These are phyloP conservation scores for Rubia tinctorum DNA, from an alignment of 305 asterid species.

Conservation along the genomic window DNA sequence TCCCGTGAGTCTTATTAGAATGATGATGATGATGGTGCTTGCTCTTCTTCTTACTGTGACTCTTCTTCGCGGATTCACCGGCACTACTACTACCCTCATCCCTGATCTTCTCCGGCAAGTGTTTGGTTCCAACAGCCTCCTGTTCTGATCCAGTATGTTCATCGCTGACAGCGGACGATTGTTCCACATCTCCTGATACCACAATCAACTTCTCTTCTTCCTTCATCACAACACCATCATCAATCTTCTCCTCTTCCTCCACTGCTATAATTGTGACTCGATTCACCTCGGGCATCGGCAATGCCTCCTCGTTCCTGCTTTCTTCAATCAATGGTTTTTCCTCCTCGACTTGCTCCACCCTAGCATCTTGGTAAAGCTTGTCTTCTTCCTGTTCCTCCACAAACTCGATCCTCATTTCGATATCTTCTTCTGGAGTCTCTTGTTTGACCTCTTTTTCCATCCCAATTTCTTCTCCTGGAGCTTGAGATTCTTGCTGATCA, in stretches of 20 bases:
- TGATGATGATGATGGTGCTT: slow-evolving; percentile 3
- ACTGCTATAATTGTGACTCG: not conserved
- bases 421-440: slow-evolving; percentile 16
- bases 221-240: not conserved
- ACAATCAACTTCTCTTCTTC: not conserved
- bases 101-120: slow-evolving; percentile 9
- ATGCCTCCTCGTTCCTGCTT: not conserved
- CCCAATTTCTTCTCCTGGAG: slow-evolving; percentile 6
- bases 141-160: slow-evolving; percentile 4
- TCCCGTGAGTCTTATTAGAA: slow-evolving; percentile 8
- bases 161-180: slow-evolving; percentile 10
- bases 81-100: slow-evolving; percentile 13
- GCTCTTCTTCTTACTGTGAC: slow-evolving; percentile 22
- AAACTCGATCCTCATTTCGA: slow-evolving; percentile 29
- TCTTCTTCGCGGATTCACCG: slow-evolving; percentile 18
- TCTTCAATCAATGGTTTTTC: slow-evolving; percentile 12
- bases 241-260: not conserved
- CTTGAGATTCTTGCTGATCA: slow-evolving; percentile 9
- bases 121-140: slow-evolving; percentile 8
- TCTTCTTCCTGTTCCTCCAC: slow-evolving; percentile 12
- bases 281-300: slow-evolving; percentile 9
- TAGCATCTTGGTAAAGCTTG: slow-evolving; percentile 8
- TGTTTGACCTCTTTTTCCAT: slow-evolving; percentile 22
- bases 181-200: slow-evolving; percentile 3
- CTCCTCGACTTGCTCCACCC: slow-evolving; percentile 10